Evolutionary conservation across 306 rosid species (phyloP), one percentile per base, ranked within the genome.

Genomic region (Carpinus fangiana): DNA sequence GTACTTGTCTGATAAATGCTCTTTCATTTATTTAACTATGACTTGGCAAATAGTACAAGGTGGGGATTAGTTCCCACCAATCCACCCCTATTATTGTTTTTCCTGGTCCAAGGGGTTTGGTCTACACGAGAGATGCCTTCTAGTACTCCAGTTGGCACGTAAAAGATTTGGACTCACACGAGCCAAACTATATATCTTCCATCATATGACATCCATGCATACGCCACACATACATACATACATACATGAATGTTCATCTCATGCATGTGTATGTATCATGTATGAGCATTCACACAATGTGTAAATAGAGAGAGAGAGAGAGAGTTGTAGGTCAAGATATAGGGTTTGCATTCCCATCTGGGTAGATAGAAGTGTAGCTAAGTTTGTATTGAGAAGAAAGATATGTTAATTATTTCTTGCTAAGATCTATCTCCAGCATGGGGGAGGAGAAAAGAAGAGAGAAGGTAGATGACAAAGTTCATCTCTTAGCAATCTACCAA

Each of bases 141-240:
- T 75, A n/a, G n/a, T n/a, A 68, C 53, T 70, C 61, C 77, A 83
- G 81, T 76, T 81, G 82, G 80, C 80, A 76, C 70, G 59, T 79
- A 65, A 76, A 82, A 67, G 28, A 51, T 56, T 73, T 82, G 83
- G 82, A 51, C 52, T 89, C 91, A 87, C 91, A 84, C 83, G 93
- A 73, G 76, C 79, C 80, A 73, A 76, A 81, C 84, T 85, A 83
- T 87, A 77, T 82, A 80, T 85, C 84, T 45, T 72, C 71, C 84
- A 77, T 88, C 70, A 74, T 79, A 81, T 81, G 64, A 67, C 47
- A 77, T 82, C 76, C 87, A 84, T 88, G 80, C 87, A 89, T 82
- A 73, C 74, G 62, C 57, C 78, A 70, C 55, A 74, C 67, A 82
- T 26, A 83, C 75, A 73, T 60, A 74, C 70, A 47, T 68, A 76